phyloP scores from a whole-genome alignment of 306 rosid species.

The Purshia tridentata region DNA sequence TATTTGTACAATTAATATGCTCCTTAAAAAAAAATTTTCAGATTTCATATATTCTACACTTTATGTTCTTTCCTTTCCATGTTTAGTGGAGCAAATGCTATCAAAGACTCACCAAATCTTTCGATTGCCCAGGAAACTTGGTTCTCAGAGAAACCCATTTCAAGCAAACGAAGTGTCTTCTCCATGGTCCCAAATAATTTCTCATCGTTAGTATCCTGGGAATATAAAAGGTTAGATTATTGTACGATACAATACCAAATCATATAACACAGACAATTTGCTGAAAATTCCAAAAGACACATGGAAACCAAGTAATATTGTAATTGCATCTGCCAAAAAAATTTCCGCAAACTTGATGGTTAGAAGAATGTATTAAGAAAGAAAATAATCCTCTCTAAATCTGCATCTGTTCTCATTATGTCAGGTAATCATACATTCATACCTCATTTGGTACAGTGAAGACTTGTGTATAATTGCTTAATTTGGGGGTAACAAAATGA shows the following conservation, averaged over 20 bases:
- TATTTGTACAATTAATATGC: background rate
- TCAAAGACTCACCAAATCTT: conserved; percentile 62
- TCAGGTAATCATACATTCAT: background rate
- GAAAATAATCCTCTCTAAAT: background rate
- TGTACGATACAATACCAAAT: background rate
- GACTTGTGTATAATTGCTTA: background rate
- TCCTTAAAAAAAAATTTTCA: background rate
- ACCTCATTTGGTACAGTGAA: background rate
- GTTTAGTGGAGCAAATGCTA: conserved; percentile 8
- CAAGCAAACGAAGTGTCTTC: conserved; percentile 76
- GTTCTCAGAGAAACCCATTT: conserved; percentile 92
- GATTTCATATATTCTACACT: background rate
- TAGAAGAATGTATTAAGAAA: background rate
- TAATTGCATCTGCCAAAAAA: background rate
- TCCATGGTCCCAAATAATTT: conserved; percentile 84
- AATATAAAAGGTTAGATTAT: conserved; percentile 15
- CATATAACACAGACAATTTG: background rate
- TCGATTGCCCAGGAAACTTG: conserved; percentile 88
- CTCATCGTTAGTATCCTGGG: conserved; percentile 48
- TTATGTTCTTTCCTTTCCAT: background rate
- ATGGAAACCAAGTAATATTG: background rate
- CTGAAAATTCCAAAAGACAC: background rate
- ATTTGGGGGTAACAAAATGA: background rate
- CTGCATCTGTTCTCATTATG: background rate
- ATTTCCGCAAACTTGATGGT: background rate